Base-by-base conservation (phyloP, 129 eudicot species). In the Pittosporum tobira region DNA sequence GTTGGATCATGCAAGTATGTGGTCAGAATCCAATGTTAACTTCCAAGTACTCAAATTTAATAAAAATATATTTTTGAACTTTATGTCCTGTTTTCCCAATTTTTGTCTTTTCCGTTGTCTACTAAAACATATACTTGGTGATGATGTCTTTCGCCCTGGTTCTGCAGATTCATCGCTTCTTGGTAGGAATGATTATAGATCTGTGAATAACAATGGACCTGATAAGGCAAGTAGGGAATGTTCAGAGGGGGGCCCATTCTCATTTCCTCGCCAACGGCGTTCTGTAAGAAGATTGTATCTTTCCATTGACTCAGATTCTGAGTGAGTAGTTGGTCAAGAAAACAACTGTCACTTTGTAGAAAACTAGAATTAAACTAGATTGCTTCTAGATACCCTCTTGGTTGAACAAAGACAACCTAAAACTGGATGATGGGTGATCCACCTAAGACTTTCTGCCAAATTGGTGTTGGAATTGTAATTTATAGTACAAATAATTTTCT, bases 261-360 rank as follows among this genome's bases (percentile, higher is more conserved):
- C 77, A 10, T 80, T 74, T 77, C 96, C 95, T 29, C 84, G 83
- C 6, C 91, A 82, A 68, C 75, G 80, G 66, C 88, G 95, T 37
- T 82, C 95, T 63, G 93, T 82, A 71, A 83, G 88, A 50, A 73
- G 85, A 57, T 62, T 83, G 20, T 72, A 75, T 72, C 77, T 90
- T 16, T 80, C 95, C 4, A 86, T 86, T 43, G 94, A 91, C 55
- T 53, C 90, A 12, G 98, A 91, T 51, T 83, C 96, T 18, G 98
- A 91, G 60, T 72, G 61, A 58, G 70, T 48, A 66, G 59, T 48
- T 67, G 42, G 59, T 28, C 21, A 11, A 18, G 30, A 27, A 51
- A n/a, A 6, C 25, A 22, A 9, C 45, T 11, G 44, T 31, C 37
- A 20, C 28, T 58, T 9, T 44, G 20, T 47, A 34, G 16, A 9